Conservation (phyloP, 768 basidiomycete genomes). For the Sarcodon sp. region DNA sequence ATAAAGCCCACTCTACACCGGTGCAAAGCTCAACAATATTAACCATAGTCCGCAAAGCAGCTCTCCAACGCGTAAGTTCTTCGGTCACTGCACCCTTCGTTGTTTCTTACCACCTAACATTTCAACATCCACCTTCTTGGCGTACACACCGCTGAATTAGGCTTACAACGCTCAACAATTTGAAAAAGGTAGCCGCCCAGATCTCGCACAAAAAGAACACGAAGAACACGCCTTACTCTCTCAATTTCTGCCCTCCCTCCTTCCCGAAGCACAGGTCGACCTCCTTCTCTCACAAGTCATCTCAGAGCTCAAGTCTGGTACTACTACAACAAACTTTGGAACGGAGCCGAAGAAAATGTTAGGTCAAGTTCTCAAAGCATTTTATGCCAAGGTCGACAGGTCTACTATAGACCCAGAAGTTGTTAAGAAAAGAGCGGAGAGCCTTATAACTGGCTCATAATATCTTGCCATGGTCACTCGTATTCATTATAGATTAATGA, state of each 20-base stretch:
- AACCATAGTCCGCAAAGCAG: constrained; percentile 44
- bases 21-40: constrained; percentile 36
- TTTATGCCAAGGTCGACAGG: constrained; percentile 51
- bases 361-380: constrained; percentile 46
- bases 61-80: constrained; percentile 40
- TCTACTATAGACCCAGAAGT: constrained; percentile 40
- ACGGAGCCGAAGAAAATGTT: constrained; percentile 20
- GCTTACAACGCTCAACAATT: constrained; percentile 48
- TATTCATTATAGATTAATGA: too few species aligned
- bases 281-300: constrained; percentile 23
- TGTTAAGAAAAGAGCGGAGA: constrained; percentile 39
- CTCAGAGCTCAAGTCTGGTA: constrained; percentile 7
- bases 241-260: constrained; percentile 44
- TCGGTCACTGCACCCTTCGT: not conserved
- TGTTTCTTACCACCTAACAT: not conserved
- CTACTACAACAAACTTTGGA: constrained; percentile 10
- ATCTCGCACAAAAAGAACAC: constrained; percentile 52
- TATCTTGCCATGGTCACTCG: too few species aligned
- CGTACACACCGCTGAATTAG: constrained; percentile 19
- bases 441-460: constrained; percentile 16
- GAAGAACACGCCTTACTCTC: constrained; percentile 43
- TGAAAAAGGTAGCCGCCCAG: constrained; percentile 39
- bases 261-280: constrained; percentile 46
- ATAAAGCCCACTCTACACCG: constrained; percentile 36
- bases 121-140: constrained; percentile 1